Percentiles rank a stretch among this genome's conserved stretches.
phyloP scores from a whole-genome alignment of 257 asterid species.

The Capsicum baccatum region DNA sequence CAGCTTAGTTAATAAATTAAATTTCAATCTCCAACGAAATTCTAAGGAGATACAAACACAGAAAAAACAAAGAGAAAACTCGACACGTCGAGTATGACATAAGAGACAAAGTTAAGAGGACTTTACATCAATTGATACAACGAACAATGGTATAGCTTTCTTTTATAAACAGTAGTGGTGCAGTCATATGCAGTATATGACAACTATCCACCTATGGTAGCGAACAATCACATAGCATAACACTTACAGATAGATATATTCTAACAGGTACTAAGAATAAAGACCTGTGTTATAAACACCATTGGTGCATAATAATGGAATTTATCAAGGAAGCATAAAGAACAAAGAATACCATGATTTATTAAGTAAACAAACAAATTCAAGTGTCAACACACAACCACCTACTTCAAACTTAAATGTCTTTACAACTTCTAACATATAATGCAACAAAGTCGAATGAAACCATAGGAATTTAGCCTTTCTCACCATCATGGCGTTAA shows the following conservation, averaged over 20 bases:
- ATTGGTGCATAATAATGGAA: slow-evolving; percentile 7
- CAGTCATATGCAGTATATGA: not conserved
- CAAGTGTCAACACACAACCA: slow-evolving; percentile 18
- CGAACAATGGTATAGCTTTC: not conserved
- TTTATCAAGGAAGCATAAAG: not conserved
- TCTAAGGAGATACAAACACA: slow-evolving; percentile 5
- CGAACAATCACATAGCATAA: slow-evolving; percentile 4
- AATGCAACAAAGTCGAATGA: slow-evolving; percentile 15
- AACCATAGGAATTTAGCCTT: slow-evolving; percentile 32
- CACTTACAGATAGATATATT: not conserved
- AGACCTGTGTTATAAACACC: not conserved
- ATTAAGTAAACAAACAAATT: not conserved
- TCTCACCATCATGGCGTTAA: slow-evolving; percentile 25
- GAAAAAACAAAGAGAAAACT: slow-evolving; percentile 18
- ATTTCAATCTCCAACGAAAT: not conserved
- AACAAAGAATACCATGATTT: not conserved
- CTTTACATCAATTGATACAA: not conserved
- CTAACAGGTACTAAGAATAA: not conserved
- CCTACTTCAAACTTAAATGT: not conserved
- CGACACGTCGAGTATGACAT: not conserved
- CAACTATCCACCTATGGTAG: not conserved
- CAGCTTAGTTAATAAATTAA: not conserved
- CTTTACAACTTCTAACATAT: slow-evolving; percentile 10
- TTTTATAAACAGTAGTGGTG: not conserved
- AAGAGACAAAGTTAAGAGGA: not conserved